A percentile compares a stretch with the other conserved stretches of the same genome.
phyloP scores from a whole-genome alignment of 192 early-diverging fungal genomes.

The Rhizophagus prolifer region DNA sequence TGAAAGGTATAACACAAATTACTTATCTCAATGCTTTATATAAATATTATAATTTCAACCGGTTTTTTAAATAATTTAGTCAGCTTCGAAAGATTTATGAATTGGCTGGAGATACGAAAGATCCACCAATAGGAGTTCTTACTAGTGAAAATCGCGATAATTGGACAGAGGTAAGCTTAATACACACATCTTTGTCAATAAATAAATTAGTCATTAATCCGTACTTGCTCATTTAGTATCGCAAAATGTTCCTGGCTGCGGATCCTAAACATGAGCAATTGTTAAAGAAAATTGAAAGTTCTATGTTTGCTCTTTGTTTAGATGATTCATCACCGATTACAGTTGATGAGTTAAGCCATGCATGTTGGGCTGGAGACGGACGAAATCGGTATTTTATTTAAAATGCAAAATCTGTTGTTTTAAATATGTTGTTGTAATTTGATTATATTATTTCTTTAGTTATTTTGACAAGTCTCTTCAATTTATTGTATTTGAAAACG shows the following conservation, averaged over 20 bases:
- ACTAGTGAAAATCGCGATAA: constrained; percentile 93
- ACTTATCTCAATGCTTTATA: neutral
- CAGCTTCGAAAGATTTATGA: constrained; percentile 71
- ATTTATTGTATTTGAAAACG: constrained; percentile 97
- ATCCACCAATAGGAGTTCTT: constrained; percentile 78
- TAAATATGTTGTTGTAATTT: too few relatives aligned
- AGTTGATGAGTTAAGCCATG: constrained; percentile 81
- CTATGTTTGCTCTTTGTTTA: constrained; percentile 87
- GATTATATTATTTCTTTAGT: too few relatives aligned
- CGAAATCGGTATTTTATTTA: constrained; percentile 72
- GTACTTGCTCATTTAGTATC: constrained; percentile 40
- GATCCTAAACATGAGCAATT: constrained; percentile 69
- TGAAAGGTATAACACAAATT: constrained; percentile 47
- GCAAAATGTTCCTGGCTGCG: constrained; percentile 62
- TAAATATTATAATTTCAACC: neutral
- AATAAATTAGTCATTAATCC: neutral
- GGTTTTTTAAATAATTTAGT: constrained; percentile 23
- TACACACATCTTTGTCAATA: too few relatives aligned
- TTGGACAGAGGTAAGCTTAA: constrained; percentile 74
- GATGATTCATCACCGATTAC: constrained; percentile 87
- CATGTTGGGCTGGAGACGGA: constrained; percentile 96
- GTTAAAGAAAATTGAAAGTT: constrained; percentile 81
- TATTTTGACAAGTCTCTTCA: constrained; percentile 86
- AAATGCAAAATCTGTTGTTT: too few relatives aligned
- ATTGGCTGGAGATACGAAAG: constrained; percentile 64